Conservation (phyloP, 2,329 filamentous ascomycete species). For the Colletotrichum destructivum region DNA sequence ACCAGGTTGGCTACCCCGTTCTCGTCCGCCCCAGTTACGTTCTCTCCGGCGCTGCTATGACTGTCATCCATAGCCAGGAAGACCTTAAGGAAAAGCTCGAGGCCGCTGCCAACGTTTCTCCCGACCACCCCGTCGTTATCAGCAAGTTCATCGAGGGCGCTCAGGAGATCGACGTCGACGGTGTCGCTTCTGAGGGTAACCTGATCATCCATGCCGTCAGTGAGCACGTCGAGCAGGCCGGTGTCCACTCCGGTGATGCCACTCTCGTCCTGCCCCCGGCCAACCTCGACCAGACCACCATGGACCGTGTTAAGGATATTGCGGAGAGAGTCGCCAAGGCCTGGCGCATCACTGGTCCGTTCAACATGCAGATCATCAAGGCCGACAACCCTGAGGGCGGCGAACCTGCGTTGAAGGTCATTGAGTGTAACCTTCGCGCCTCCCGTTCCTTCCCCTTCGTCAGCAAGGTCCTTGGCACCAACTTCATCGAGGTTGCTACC, state of each 20-base stretch:
- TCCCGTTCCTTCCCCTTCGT: constrained; percentile 99
- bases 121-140: constrained; percentile 98
- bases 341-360: constrained; percentile 97
- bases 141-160: constrained; percentile 98
- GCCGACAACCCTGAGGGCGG: constrained; percentile 82
- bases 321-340: constrained; percentile 96
- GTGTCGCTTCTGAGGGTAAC: constrained; percentile 88
- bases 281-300: constrained; percentile 81
- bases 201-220: constrained; percentile 92
- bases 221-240: constrained; percentile 96
- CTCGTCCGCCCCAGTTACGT: constrained; percentile 96
- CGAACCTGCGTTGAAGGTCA: constrained; percentile 88
- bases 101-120: constrained; percentile 90
- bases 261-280: constrained; percentile 92
- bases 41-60: constrained; percentile 98
- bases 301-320: constrained; percentile 94
- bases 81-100: constrained; percentile 96
- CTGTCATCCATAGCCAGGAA: constrained; percentile 88
- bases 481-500: constrained; percentile 97
- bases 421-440: constrained; percentile 97
- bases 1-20: constrained; percentile 91
- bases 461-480: constrained; percentile 94
- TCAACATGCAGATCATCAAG: constrained; percentile 99
- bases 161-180: constrained; percentile 96
- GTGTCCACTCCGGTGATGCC: constrained; percentile 98